phyloP scores from a whole-genome alignment of 2,329 filamentous ascomycete genomes.

The Emergomyces africanus region DNA sequence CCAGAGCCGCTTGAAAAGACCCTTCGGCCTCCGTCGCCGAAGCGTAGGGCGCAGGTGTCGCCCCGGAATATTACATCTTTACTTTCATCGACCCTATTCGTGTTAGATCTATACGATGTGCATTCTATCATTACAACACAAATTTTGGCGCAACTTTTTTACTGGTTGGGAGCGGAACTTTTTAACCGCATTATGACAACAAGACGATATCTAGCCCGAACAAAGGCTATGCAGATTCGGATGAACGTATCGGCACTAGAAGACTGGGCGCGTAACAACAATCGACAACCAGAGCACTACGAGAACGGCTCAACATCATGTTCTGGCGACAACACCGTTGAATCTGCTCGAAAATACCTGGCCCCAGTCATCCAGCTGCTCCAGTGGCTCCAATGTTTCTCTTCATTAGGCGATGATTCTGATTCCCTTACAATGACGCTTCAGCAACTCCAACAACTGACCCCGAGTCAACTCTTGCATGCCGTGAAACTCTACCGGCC shows the following conservation, averaged over 20 bases:
- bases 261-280: conserved; percentile 91
- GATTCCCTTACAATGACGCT: conserved; percentile 80
- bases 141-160: conserved; percentile 81
- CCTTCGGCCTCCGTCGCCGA: conserved; percentile 83
- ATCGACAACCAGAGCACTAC: conserved; percentile 87
- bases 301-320: conserved; percentile 80
- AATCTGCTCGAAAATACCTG: conserved; percentile 71
- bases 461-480: conserved; percentile 79
- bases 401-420: conserved; percentile 78
- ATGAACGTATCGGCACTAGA: conserved; percentile 96
- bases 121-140: conserved; percentile 93
- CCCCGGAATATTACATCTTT: conserved; percentile 93
- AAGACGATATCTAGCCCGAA: conserved; percentile 82
- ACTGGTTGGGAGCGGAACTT: conserved; percentile 91
- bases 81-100: conserved; percentile 89
- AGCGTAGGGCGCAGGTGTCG: conserved; percentile 79
- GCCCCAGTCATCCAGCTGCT: conserved; percentile 84
- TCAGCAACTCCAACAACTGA: conserved; percentile 74
- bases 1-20: conserved; percentile 80
- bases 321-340: conserved; percentile 75
- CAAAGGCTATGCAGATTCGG: conserved; percentile 98
- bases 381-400: conserved; percentile 97
- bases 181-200: conserved; percentile 99
- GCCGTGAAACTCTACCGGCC: conserved; percentile 84
- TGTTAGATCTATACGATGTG: conserved; percentile 96